Evolutionary conservation across 768 basidiomycete genomes (phyloP), one percentile per base, ranked within the genome.

Genomic region (Boletellus emodensis): DNA sequence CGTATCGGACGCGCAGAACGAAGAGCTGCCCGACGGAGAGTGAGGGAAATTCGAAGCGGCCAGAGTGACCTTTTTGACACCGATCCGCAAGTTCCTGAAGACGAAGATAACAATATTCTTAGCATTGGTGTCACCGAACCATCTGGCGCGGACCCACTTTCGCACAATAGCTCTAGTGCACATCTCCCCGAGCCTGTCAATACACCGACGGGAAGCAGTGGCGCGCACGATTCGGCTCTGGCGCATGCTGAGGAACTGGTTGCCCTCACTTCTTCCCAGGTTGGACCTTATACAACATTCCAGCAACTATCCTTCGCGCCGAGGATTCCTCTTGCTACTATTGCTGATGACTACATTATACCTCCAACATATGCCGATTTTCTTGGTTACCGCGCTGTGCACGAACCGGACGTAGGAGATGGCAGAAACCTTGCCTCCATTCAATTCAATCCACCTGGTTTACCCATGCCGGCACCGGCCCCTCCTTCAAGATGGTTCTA

Each of bases 311-410:
- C 75, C 8, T 94, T 91, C 61, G 81, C 93, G 3, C 92, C 92
- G 10, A 84, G 79, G 44, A 90, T 95, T 59, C 92, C 92, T n/a
- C 74, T 94, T 47, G 87, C 87, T 24, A 80, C 87, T 0, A 88
- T 95, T 47, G 87, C 91, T 26, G 89, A 94, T 61, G 90, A 93
- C 37, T 95, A 90, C 67, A 80, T 91, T 50, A 95, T 95, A 45
- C 92, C 92, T 8, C 92, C 92, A 1, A 90, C 90, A 53, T 95
- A 95, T 68, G 79, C 83, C 12, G 76, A 82, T 37, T 90, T 92
- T 68, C 69, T 90, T 52, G 77, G 82, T 39, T 87, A 91, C 62
- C 79, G 85, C 37, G 74, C 72, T 15, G 71, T 77, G 53, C 71
- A 84, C 57, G 90, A 90, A 64, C 77, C 80, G 6, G 80, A 82